These are phyloP conservation scores for Fonsecaea multimorphosa DNA, from an alignment of 2,329 filamentous ascomycete species.

Conservation along the genomic window DNA sequence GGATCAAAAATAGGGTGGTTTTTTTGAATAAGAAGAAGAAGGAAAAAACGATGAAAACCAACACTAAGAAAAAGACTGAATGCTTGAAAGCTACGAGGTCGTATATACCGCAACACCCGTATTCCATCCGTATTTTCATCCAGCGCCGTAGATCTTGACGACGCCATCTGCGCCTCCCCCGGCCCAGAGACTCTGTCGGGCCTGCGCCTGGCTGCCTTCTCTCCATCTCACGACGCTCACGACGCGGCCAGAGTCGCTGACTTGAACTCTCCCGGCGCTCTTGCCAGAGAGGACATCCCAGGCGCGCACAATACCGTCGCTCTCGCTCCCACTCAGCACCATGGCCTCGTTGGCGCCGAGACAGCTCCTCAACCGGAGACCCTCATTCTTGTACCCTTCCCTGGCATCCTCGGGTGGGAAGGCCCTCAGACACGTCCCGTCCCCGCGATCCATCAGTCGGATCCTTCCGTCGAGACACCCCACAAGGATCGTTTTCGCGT, in stretches of 20 bases:
- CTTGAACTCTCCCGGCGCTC: slow-evolving; percentile 32
- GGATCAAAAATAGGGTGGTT: too few relatives aligned
- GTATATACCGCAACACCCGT: background rate
- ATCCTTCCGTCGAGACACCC: slow-evolving; percentile 77
- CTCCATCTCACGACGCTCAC: slow-evolving; percentile 39
- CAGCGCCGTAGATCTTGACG: slow-evolving; percentile 35
- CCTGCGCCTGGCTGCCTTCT: slow-evolving; percentile 35
- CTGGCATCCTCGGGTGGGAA: slow-evolving; percentile 60
- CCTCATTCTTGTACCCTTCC: slow-evolving; percentile 63
- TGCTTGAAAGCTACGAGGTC: too few relatives aligned
- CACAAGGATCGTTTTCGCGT: slow-evolving; percentile 76
- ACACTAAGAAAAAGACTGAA: too few relatives aligned
- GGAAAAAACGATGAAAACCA: too few relatives aligned
- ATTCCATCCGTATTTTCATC: background rate
- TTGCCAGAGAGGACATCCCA: slow-evolving; percentile 85
- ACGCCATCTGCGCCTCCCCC: slow-evolving; percentile 38
- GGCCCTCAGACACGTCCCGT: slow-evolving; percentile 73
- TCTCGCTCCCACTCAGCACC: slow-evolving; percentile 81
- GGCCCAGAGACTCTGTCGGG: slow-evolving; percentile 36
- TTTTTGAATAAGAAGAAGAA: too few relatives aligned
- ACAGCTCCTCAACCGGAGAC: slow-evolving; percentile 75
- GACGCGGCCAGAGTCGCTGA: slow-evolving; percentile 34
- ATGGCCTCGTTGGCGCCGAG: slow-evolving; percentile 78
- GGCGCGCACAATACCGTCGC: slow-evolving; percentile 71
- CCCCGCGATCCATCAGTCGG: slow-evolving; percentile 78